These are phyloP conservation scores for Tolypocladium paradoxum DNA, from an alignment of 2,329 filamentous ascomycete species.

Conservation along the genomic window DNA sequence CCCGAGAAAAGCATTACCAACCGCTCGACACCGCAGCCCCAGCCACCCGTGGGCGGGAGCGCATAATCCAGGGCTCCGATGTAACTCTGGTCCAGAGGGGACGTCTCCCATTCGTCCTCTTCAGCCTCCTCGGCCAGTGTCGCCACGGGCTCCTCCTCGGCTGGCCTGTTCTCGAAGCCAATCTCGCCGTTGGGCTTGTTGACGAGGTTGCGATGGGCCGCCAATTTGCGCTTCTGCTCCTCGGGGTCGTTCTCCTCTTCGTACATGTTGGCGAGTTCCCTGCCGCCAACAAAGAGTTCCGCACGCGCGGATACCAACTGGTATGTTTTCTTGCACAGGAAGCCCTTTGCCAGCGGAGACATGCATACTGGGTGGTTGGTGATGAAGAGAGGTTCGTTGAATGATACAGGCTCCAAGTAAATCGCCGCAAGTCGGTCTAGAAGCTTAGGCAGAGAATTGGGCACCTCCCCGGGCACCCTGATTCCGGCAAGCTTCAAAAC, in stretches of 20 bases:
- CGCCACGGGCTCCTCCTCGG: conserved; percentile 5
- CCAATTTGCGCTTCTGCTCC: conserved; percentile 75
- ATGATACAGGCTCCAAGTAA: conserved; percentile 71
- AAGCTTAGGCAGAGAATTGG: conserved; percentile 50
- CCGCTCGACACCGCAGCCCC: conserved; percentile 88
- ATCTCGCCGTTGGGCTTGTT: conserved; percentile 22
- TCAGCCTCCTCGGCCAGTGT: conserved; percentile 27
- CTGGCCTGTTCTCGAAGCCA: conserved; percentile 13
- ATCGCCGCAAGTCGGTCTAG: conserved; percentile 69
- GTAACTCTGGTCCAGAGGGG: conserved; percentile 65
- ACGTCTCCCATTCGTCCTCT: conserved; percentile 34
- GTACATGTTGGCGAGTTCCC: conserved; percentile 91
- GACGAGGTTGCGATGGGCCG: conserved; percentile 34
- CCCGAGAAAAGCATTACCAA: conserved; percentile 86
- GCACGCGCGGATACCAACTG: conserved; percentile 73
- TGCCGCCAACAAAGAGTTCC: conserved; percentile 71
- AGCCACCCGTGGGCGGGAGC: conserved; percentile 89
- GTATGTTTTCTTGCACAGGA: conserved; percentile 52
- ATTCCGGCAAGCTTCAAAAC: conserved; percentile 45
- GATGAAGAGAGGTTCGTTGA: conserved; percentile 65
- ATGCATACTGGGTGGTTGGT: conserved; percentile 83
- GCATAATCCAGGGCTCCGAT: conserved; percentile 77
- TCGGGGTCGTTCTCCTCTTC: conserved; percentile 95
- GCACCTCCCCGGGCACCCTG: conserved; percentile 55
- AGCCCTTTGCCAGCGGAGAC: conserved; percentile 85